These are phyloP conservation scores for Penicillium manginii DNA, from an alignment of 495 filamentous ascomycete species.

Conservation along the genomic window DNA sequence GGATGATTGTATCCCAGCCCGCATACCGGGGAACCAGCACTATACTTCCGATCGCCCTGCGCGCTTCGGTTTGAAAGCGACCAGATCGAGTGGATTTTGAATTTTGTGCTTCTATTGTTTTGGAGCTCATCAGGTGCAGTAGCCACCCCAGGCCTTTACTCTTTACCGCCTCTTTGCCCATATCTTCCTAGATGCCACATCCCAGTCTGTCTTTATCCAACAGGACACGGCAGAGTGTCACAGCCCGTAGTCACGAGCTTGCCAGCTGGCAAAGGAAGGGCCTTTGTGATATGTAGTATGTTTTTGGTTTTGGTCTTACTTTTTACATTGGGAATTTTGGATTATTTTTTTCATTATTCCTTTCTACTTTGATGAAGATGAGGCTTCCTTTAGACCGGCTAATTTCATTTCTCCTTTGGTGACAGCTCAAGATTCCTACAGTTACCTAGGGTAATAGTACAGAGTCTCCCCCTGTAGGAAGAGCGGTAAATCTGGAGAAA, in stretches of 20 bases:
- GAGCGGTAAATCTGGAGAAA: neutral
- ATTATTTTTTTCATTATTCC: neutral
- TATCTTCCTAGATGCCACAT: slow-evolving; percentile 31
- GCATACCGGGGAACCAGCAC: slow-evolving; percentile 31
- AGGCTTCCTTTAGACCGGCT: too few relatives aligned
- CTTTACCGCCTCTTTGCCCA: slow-evolving; percentile 27
- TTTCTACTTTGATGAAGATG: neutral
- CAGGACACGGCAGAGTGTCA: slow-evolving; percentile 33
- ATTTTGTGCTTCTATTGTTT: neutral
- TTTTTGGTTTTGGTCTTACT: slow-evolving; percentile 2
- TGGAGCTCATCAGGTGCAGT: slow-evolving; percentile 18
- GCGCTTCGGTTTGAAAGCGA: slow-evolving; percentile 1
- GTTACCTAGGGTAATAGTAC: neutral
- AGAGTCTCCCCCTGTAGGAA: neutral
- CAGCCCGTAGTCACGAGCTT: slow-evolving; percentile 33
- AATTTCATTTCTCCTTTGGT: too few relatives aligned
- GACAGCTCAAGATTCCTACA: too few relatives aligned
- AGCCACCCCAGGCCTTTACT: slow-evolving; percentile 16
- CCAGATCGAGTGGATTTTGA: neutral
- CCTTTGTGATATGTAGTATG: slow-evolving; percentile 3
- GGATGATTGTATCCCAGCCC: slow-evolving; percentile 24
- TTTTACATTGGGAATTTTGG: too few relatives aligned
- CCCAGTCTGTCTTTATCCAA: slow-evolving; percentile 21
- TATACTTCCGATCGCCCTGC: slow-evolving; percentile 19
- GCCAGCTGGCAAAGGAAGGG: slow-evolving; percentile 31